Evolutionary conservation across 2,329 filamentous ascomycete species (phyloP), one percentile per base, ranked within the genome.

Genomic region (Hypomyces rosellus): DNA sequence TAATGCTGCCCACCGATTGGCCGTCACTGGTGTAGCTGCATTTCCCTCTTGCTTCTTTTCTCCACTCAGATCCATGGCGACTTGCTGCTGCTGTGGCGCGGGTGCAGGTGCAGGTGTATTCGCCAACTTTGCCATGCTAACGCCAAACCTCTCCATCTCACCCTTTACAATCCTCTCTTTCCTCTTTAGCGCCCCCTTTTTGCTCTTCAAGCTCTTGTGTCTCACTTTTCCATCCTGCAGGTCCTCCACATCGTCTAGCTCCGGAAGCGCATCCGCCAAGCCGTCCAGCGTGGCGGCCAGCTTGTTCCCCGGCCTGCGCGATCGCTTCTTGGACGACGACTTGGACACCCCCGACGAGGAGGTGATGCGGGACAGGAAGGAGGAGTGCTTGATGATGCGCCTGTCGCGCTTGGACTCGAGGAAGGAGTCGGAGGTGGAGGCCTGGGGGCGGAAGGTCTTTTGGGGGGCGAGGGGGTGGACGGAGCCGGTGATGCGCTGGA

Each of bases 111-210:
- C 59, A 44, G 59, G 57, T 25, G 74, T 67, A 14, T 65, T 68
- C 13, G 77, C 75, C 72, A 96, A 72, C 67, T 85, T 80, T 15
- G 88, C 91, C 77, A 97, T 76, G 64, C 89, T 96, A 64, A 77
- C 81, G 36, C 83, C 85, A 65, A 97, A 96, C 53, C 92, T 76
- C 66, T 90, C 83, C 72, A 88, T 86, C 77, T 97, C 92, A 52
- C 81, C 74, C 66, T 74, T 82, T 51, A 96, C 88, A 33, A 97
- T 64, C 68, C 78, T 85, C 70, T 90, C 88, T 70, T 89, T 93
- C 63, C 81, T 77, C 78, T 89, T 95, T 71, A 91, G 76, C 18
- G 89, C 89, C 1, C 92, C 92, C 3, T 83, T 88, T 48, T 84
- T 75, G 55, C 80, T 85, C 68, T 80, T 85, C 61, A 97, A 62